Evolutionary conservation across 106 monocot genomes (phyloP).

Genomic region (Phalaenopsis equestris): DNA sequence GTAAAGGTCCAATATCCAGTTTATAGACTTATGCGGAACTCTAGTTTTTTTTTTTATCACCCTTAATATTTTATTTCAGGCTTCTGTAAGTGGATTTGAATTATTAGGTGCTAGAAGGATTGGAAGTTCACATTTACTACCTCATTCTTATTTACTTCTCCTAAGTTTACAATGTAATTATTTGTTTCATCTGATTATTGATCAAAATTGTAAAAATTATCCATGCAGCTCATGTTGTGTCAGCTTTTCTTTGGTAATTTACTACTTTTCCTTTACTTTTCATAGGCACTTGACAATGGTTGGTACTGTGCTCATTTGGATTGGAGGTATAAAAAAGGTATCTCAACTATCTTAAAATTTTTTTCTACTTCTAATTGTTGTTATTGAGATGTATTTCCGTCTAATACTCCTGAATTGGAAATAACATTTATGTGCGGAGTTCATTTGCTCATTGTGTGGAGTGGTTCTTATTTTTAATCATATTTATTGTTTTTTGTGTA

Average conservation of each 20-base stretch:
- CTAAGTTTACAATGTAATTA: background rate
- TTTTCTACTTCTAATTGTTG: background rate
- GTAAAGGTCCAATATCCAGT: too few species aligned
- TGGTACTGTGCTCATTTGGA: conserved; percentile 25
- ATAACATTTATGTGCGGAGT: background rate
- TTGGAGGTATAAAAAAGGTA: conserved; percentile 26
- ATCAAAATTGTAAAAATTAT: background rate
- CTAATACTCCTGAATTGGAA: background rate
- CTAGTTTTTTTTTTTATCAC: too few species aligned
- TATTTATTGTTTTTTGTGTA: background rate
- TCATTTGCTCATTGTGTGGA: background rate
- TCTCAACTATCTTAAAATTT: background rate
- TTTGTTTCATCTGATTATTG: background rate
- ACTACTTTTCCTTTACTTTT: background rate
- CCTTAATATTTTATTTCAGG: too few species aligned
- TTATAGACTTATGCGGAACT: too few species aligned
- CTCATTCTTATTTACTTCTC: background rate
- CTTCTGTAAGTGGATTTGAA: background rate
- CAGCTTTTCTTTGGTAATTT: conserved; percentile 1
- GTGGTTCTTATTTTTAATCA: background rate
- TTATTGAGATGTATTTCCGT: background rate
- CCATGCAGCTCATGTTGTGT: background rate
- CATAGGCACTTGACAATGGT: conserved; percentile 17
- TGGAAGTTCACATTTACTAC: background rate
- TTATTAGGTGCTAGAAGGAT: background rate